Evolutionary conservation across 192 early-diverging fungal species (phyloP).

Genomic region (Powellomyces hirtus): DNA sequence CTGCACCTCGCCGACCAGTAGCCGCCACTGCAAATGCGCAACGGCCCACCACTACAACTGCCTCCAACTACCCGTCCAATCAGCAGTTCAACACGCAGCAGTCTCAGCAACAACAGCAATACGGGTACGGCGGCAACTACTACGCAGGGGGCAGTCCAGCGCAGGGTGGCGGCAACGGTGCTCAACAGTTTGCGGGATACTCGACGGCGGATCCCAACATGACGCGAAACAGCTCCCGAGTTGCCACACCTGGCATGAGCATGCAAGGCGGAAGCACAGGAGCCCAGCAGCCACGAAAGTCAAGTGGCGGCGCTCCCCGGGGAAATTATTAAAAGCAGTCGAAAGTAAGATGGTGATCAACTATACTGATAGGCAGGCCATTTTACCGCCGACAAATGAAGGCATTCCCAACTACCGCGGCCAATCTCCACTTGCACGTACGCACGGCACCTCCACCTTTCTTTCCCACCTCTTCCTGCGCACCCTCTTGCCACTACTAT

Average conservation of each 20-base stretch:
- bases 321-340: neutral
- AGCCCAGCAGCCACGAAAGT: slow-evolving; percentile 14
- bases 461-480: too few relatives aligned
- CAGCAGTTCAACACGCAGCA: neutral
- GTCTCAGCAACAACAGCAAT: slow-evolving; percentile 9
- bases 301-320: slow-evolving; percentile 18
- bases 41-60: slow-evolving; percentile 2
- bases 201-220: slow-evolving; percentile 12
- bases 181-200: neutral
- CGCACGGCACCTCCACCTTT: too few relatives aligned
- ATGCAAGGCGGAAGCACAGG: slow-evolving; percentile 18
- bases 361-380: too few relatives aligned
- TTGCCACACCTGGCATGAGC: slow-evolving; percentile 26
- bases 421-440: too few relatives aligned
- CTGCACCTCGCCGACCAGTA: slow-evolving; percentile 8
- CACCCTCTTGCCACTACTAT: too few relatives aligned
- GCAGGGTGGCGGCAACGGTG: neutral
- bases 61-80: slow-evolving; percentile 12
- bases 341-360: too few relatives aligned
- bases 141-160: neutral
- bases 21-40: neutral
- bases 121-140: neutral
- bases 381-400: too few relatives aligned
- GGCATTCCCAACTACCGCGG: too few relatives aligned
- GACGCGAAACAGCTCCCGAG: slow-evolving; percentile 18